A percentile compares a stretch with the other conserved stretches of the same genome.
Conservation (phyloP, 345 rosid species). For the Ailanthus altissimus region DNA sequence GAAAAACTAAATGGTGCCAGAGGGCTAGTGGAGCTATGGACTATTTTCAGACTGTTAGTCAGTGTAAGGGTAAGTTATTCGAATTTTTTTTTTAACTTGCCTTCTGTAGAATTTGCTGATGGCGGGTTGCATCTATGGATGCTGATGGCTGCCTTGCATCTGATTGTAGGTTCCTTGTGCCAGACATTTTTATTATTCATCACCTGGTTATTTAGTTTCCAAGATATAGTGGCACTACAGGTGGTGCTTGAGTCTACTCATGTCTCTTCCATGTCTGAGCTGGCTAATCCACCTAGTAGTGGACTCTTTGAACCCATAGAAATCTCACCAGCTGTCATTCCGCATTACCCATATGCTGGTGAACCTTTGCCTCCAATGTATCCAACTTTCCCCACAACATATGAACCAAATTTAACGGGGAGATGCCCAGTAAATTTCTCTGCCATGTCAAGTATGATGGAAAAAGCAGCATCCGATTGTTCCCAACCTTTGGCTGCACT, state of each 20-base stretch:
- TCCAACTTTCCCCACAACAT: conserved; percentile 76
- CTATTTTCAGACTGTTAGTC: conserved; percentile 39
- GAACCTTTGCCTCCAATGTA: conserved; percentile 77
- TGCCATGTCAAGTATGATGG: conserved; percentile 56
- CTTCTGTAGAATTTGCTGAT: no score
- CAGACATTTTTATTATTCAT: conserved; percentile 56
- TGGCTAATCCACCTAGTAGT: conserved; percentile 68
- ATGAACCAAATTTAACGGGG: conserved; percentile 82
- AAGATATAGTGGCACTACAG: conserved; percentile 55
- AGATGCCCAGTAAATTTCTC: conserved; percentile 87
- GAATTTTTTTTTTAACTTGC: not conserved
- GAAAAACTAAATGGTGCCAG: conserved; percentile 51
- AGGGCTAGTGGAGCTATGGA: conserved; percentile 53
- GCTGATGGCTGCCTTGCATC: conserved; percentile 33
- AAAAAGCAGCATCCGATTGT: conserved; percentile 85
- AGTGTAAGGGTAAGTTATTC: conserved; percentile 46
- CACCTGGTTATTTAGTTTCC: conserved; percentile 67
- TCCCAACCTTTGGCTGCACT: conserved; percentile 70
- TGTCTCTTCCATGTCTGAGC: conserved; percentile 49
- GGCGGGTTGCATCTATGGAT: not conserved
- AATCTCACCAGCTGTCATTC: conserved; percentile 86
- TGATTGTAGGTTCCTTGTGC: conserved; percentile 59
- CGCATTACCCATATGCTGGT: conserved; percentile 58
- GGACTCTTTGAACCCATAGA: conserved; percentile 83
- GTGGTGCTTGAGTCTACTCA: conserved; percentile 44